Percentiles rank a stretch among this genome's conserved stretches.
These are phyloP conservation scores for Heimioporus sp. DNA, from an alignment of 768 basidiomycete species.

Conservation along the genomic window DNA sequence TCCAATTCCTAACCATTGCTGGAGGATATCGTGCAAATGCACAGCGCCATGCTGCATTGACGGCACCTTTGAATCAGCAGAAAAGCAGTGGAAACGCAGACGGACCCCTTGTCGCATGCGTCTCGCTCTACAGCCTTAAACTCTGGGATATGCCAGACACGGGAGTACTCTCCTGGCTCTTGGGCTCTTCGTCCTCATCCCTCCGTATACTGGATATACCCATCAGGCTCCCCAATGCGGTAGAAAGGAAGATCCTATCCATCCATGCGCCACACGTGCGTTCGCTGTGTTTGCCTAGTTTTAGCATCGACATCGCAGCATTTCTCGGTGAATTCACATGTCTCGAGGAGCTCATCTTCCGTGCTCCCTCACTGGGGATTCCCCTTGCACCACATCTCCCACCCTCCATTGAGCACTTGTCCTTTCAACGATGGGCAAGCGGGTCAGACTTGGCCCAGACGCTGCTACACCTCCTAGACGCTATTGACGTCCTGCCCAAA, in stretches of 20 bases:
- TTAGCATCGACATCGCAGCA: conserved; percentile 29
- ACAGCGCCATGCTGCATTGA: neutral
- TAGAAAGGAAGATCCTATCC: conserved; percentile 7
- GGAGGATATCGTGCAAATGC: neutral
- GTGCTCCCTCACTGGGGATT: conserved; percentile 15
- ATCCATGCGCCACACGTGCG: conserved; percentile 33
- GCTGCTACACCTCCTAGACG: conserved; percentile 29
- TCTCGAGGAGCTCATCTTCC: conserved; percentile 27
- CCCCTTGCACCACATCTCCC: conserved; percentile 34
- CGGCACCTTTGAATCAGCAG: conserved; percentile 4
- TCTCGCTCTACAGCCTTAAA: conserved; percentile 40
- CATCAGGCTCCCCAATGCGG: conserved; percentile 18
- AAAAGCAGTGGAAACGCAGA: neutral
- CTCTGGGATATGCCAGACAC: conserved; percentile 34
- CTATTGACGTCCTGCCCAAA: conserved; percentile 32
- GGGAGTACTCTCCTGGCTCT: conserved; percentile 36
- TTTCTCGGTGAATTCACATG: conserved; percentile 19
- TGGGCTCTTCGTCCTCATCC: conserved; percentile 32
- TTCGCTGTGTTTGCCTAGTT: conserved; percentile 41
- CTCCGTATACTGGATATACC: conserved; percentile 42
- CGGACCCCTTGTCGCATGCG: conserved; percentile 6
- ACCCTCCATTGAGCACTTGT: conserved; percentile 38
- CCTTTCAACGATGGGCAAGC: conserved; percentile 23
- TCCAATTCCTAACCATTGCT: conserved; percentile 34
- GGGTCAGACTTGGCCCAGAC: conserved; percentile 2